Evolutionary conservation across 495 filamentous ascomycete species (phyloP).

Genomic region (Lasiosphaeria hispida): DNA sequence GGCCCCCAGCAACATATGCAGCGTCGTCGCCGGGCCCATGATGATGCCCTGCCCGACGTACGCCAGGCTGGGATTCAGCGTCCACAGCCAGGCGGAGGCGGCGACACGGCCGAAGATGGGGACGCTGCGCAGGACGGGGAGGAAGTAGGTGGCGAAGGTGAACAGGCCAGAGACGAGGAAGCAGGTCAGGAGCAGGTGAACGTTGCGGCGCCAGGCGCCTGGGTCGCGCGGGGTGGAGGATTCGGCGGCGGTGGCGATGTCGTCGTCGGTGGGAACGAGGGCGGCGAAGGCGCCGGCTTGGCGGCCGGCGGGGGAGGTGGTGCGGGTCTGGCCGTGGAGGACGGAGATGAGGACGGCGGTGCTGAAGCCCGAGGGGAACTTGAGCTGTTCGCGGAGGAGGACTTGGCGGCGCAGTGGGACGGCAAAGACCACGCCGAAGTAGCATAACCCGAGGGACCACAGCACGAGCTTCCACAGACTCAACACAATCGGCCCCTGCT

Average conservation of each 20-base stretch:
- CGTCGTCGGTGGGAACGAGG: constrained; percentile 18
- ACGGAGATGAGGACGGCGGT: constrained; percentile 91
- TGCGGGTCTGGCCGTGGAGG: constrained; percentile 61
- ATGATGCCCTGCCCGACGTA: constrained; percentile 85
- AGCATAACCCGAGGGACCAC: constrained; percentile 87
- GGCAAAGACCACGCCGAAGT: constrained; percentile 95
- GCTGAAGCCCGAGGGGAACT: constrained; percentile 92
- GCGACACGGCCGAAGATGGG: constrained; percentile 77
- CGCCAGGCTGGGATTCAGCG: constrained; percentile 89
- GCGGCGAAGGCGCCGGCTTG: constrained; percentile 28
- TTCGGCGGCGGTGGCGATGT: not conserved
- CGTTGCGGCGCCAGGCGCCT: constrained; percentile 48
- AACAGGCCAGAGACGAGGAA: constrained; percentile 55
- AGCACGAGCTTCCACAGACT: constrained; percentile 73
- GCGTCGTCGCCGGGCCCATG: constrained; percentile 91
- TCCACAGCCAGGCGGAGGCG: constrained; percentile 87
- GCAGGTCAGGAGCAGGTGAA: constrained; percentile 50
- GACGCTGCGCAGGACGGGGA: constrained; percentile 78
- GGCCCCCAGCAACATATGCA: constrained; percentile 94
- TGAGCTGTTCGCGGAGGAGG: constrained; percentile 85
- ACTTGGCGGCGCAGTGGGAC: constrained; percentile 85
- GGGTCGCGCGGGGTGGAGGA: not conserved
- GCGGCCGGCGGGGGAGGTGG: constrained; percentile 8
- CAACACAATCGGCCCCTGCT: constrained; percentile 72
- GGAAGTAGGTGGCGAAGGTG: constrained; percentile 88